A percentile compares a stretch with the other conserved stretches of the same genome.
These are phyloP conservation scores for Penicillium paradoxum DNA, from an alignment of 495 filamentous ascomycete genomes.

Conservation along the genomic window DNA sequence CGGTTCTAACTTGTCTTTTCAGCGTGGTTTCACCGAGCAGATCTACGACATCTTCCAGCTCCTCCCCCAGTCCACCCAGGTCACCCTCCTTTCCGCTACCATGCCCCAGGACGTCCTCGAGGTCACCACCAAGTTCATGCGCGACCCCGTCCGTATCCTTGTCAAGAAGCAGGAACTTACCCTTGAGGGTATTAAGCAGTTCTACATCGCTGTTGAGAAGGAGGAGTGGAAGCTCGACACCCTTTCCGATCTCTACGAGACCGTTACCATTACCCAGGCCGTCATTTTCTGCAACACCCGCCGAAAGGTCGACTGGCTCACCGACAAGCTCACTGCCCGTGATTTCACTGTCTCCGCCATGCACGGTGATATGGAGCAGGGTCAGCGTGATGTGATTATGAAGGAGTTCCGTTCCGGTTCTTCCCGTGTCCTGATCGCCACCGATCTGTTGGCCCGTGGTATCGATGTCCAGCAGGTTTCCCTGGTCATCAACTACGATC, in stretches of 20 bases:
- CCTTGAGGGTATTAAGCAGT: constrained; percentile 98
- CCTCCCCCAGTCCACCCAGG: constrained; percentile 94
- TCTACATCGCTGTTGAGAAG: constrained; percentile 99
- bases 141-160: constrained; percentile 95
- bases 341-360: constrained; percentile 99
- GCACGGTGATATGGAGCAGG: constrained; percentile 99
- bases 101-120: constrained; percentile 98
- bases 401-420: constrained; percentile 98
- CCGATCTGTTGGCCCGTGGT: constrained; percentile 94
- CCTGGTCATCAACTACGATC: constrained; percentile 99
- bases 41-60: constrained; percentile 99
- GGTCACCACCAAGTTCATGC: constrained; percentile 99
- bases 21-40: constrained; percentile 98
- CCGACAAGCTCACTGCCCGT: constrained; percentile 94
- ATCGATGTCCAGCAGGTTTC: constrained; percentile 99
- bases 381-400: constrained; percentile 97
- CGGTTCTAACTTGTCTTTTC: constrained; percentile 3
- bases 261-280: constrained; percentile 97
- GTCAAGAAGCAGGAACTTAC: constrained; percentile 99
- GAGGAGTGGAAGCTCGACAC: constrained; percentile 99
- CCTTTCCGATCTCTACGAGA: constrained; percentile 97
- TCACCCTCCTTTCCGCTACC: constrained; percentile 93
- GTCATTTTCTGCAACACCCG: constrained; percentile 99
- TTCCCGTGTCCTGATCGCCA: constrained; percentile 96
- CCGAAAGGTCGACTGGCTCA: constrained; percentile 99